A percentile compares a stretch with the other conserved stretches of the same genome.
phyloP scores from a whole-genome alignment of 768 basidiomycete genomes.

The Boletus bicolor region DNA sequence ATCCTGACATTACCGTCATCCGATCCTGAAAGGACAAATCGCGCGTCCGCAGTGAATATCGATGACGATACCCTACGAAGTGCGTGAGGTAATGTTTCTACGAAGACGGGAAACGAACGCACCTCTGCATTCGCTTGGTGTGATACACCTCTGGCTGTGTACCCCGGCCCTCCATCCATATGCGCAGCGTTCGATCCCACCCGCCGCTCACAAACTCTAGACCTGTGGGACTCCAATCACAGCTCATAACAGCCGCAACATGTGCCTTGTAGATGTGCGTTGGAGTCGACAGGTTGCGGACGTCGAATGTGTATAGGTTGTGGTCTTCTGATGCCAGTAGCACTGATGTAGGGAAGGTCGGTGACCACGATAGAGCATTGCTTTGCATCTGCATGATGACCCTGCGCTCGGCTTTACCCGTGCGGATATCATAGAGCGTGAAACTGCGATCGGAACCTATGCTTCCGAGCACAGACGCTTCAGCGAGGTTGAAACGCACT shows the following conservation, averaged over 20 bases:
- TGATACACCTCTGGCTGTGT: constrained; percentile 88
- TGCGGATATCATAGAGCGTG: constrained; percentile 93
- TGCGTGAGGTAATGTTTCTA: not conserved
- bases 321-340: constrained; percentile 98
- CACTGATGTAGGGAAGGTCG: constrained; percentile 87
- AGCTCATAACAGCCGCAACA: constrained; percentile 93
- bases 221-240: constrained; percentile 97
- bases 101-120: constrained; percentile 2
- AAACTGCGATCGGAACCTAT: constrained; percentile 95
- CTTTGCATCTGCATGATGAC: constrained; percentile 93
- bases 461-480: constrained; percentile 91
- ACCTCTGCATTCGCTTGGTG: constrained; percentile 99
- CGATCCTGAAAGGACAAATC: constrained; percentile 87
- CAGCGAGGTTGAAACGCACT: constrained; percentile 91
- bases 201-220: constrained; percentile 94
- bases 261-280: constrained; percentile 97
- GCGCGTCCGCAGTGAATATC: constrained; percentile 84
- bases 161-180: constrained; percentile 89
- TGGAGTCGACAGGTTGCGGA: constrained; percentile 76
- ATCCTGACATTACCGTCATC: constrained; percentile 94
- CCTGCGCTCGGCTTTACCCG: constrained; percentile 91
- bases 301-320: constrained; percentile 97
- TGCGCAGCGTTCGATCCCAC: constrained; percentile 91
- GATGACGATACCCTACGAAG: constrained; percentile 76
- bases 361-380: constrained; percentile 93